A percentile compares a stretch with the other conserved stretches of the same genome.
These are phyloP conservation scores for Hyphopichia fennica DNA, from an alignment of 1,139 yeast species.

Conservation along the genomic window DNA sequence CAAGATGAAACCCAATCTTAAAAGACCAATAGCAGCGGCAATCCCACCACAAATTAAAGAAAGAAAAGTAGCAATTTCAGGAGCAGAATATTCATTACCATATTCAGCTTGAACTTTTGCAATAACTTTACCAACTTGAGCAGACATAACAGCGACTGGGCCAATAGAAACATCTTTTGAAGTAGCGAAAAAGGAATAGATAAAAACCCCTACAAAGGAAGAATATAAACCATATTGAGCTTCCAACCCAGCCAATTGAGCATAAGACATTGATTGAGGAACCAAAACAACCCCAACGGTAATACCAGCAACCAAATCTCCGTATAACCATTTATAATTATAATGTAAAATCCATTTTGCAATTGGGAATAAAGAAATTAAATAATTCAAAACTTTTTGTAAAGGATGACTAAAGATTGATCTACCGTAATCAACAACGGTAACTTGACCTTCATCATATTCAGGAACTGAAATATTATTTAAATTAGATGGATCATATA, in stretches of 20 bases:
- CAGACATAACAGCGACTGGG: conserved; percentile 96
- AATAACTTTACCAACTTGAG: conserved; percentile 79
- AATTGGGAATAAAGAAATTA: conserved; percentile 74
- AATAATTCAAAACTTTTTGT: conserved; percentile 40
- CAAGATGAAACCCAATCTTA: conserved; percentile 82
- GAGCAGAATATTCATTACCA: conserved; percentile 49
- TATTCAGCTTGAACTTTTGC: conserved; percentile 52
- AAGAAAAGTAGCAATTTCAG: conserved; percentile 76
- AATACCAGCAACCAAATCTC: conserved; percentile 88
- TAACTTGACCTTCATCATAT: conserved; percentile 42
- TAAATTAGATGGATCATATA: conserved; percentile 8
- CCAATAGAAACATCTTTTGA: conserved; percentile 95
- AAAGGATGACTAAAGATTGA: conserved; percentile 42
- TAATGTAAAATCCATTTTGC: conserved; percentile 81
- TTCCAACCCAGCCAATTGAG: conserved; percentile 76
- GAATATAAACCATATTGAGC: conserved; percentile 90
- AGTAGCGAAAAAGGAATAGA: conserved; percentile 89
- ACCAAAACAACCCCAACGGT: conserved; percentile 92
- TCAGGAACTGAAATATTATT: conserved; percentile 31
- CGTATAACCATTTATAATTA: conserved; percentile 73
- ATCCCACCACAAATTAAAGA: conserved; percentile 84
- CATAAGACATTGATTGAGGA: conserved; percentile 96
- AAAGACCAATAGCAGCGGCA: conserved; percentile 76
- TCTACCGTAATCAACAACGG: conserved; percentile 47
- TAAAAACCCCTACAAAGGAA: conserved; percentile 87